These are phyloP conservation scores for Neocallimastix lanati DNA, from an alignment of 192 early-diverging fungal species.

Conservation along the genomic window DNA sequence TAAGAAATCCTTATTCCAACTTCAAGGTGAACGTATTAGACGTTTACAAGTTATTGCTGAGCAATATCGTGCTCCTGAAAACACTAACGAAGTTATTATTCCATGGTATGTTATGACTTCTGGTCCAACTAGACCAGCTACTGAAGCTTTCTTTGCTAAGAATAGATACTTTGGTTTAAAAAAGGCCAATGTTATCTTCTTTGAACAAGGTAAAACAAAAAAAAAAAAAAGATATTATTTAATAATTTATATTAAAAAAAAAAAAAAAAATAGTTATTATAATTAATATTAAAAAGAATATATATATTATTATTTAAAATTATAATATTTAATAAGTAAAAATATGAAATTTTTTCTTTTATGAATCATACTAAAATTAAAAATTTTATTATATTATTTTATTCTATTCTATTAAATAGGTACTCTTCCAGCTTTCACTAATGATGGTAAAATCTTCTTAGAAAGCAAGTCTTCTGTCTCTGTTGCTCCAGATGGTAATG, in stretches of 20 bases:
- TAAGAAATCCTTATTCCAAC: constrained; percentile 69
- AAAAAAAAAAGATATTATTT: no score
- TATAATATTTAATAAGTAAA: no score
- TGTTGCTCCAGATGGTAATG: constrained; percentile 66
- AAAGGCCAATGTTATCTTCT: constrained; percentile 72
- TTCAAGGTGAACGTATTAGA: constrained; percentile 86
- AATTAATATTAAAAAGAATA: no score
- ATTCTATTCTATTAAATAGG: constrained; percentile 11
- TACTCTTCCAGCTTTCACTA: constrained; percentile 76
- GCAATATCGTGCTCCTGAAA: constrained; percentile 6
- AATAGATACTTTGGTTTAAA: constrained; percentile 77
- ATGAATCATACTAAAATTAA: no score
- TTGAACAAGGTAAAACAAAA: constrained; percentile 59
- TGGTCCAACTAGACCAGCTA: constrained; percentile 71
- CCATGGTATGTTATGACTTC: constrained; percentile 99
- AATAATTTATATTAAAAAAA: no score
- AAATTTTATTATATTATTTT: no score
- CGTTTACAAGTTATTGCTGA: constrained; percentile 57
- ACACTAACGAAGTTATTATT: constrained; percentile 40
- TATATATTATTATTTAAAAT: no score
- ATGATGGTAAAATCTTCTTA: constrained; percentile 82
- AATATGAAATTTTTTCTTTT: no score
- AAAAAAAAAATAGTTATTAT: no score
- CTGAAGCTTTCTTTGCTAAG: constrained; percentile 57
- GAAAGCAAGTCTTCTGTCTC: constrained; percentile 43